Conservation (phyloP, 805 yeast species). For the Henningerozyma blattae region DNA sequence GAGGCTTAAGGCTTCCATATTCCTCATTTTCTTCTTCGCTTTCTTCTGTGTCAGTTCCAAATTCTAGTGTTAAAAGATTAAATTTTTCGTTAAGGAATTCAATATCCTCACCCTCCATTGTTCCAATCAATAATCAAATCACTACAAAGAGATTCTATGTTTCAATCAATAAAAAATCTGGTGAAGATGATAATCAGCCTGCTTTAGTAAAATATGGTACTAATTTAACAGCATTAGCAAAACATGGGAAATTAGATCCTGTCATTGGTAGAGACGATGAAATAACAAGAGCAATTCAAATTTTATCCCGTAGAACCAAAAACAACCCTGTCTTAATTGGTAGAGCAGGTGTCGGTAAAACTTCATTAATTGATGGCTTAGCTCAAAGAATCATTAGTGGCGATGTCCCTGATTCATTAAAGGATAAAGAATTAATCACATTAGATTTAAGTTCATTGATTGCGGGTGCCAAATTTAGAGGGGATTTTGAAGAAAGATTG, state of each 20-base stretch:
- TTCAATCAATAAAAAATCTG: not conserved
- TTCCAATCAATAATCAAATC: too few species aligned
- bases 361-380: constrained; percentile 91
- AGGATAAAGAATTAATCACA: constrained; percentile 71
- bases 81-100: too few species aligned
- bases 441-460: constrained; percentile 81
- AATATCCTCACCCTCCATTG: too few species aligned
- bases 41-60: too few species aligned
- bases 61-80: too few species aligned
- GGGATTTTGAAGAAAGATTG: constrained; percentile 89
- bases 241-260: constrained; percentile 86
- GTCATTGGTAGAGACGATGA: constrained; percentile 97
- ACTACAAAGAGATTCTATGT: too few species aligned
- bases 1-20: too few species aligned
- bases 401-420: constrained; percentile 91
- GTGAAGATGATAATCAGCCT: constrained; percentile 29
- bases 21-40: too few species aligned
- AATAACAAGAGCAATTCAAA: constrained; percentile 84
- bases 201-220: constrained; percentile 80
- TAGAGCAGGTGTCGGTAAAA: constrained; percentile 96
- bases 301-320: constrained; percentile 82
- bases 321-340: constrained; percentile 94
- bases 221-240: constrained; percentile 76
- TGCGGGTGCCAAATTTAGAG: constrained; percentile 91
- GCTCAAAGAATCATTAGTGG: constrained; percentile 88